Evolutionary conservation across 2,329 filamentous ascomycete species (phyloP).

Genomic region (Colletotrichum higginsianum): DNA sequence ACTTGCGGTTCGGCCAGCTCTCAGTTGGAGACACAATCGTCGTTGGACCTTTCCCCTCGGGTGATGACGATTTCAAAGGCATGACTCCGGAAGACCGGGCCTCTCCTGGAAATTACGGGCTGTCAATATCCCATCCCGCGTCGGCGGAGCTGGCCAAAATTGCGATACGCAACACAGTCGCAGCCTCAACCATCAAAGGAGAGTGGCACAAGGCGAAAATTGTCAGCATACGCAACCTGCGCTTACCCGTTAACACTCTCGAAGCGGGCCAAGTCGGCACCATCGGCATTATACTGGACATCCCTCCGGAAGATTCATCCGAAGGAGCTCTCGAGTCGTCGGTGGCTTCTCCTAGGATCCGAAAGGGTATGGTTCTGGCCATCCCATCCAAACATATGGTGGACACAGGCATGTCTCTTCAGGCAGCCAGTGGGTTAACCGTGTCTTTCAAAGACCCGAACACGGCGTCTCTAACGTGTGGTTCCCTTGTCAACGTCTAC

Average conservation of each 20-base stretch:
- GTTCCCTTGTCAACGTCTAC: slow-evolving; percentile 85
- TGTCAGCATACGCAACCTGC: slow-evolving; percentile 88
- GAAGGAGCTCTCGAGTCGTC: slow-evolving; percentile 50
- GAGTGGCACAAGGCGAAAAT: slow-evolving; percentile 88
- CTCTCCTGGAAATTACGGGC: slow-evolving; percentile 62
- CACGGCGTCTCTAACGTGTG: slow-evolving; percentile 74
- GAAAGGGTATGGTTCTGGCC: slow-evolving; percentile 88
- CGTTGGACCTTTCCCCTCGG: slow-evolving; percentile 82
- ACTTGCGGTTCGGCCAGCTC: slow-evolving; percentile 84
- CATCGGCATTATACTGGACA: slow-evolving; percentile 80
- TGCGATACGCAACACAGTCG: slow-evolving; percentile 66
- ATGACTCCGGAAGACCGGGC: slow-evolving; percentile 62
- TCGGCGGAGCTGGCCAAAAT: slow-evolving; percentile 68
- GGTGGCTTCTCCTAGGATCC: slow-evolving; percentile 60
- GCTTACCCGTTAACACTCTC: slow-evolving; percentile 84
- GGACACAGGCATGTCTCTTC: slow-evolving; percentile 70
- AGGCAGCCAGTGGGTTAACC: slow-evolving; percentile 77
- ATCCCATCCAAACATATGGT: slow-evolving; percentile 72
- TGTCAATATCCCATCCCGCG: slow-evolving; percentile 68
- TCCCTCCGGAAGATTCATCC: slow-evolving; percentile 51
- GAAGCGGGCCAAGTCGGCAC: slow-evolving; percentile 90
- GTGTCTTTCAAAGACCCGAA: slow-evolving; percentile 79
- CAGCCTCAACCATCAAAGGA: slow-evolving; percentile 67
- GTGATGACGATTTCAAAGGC: slow-evolving; percentile 63
- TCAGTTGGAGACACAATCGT: slow-evolving; percentile 83